phyloP scores from a whole-genome alignment of 495 filamentous ascomycete genomes.

The Lophium mytilinum region DNA sequence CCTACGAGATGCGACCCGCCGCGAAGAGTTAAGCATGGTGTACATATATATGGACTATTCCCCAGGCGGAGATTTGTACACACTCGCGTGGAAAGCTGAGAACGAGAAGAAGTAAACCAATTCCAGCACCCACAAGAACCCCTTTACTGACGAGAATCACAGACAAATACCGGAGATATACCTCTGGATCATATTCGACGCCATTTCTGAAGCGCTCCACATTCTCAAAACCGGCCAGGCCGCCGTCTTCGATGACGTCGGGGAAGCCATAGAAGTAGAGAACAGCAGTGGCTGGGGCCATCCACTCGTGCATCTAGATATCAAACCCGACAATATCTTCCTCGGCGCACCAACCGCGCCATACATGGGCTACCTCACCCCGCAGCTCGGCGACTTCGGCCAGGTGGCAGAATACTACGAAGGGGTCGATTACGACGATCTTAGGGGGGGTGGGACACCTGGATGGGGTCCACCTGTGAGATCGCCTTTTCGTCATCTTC shows the following conservation, averaged over 20 bases:
- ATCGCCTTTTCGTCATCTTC: too few species aligned
- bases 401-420: not conserved
- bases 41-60: not conserved
- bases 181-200: not conserved
- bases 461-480: not conserved
- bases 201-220: not conserved
- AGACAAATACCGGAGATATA: not conserved
- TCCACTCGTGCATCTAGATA: not conserved
- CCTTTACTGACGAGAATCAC: not conserved
- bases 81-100: too few species aligned
- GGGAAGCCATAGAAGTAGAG: not conserved
- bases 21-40: not conserved
- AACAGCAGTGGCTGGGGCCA: not conserved
- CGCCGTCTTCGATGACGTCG: not conserved
- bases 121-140: not conserved
- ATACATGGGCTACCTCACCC: not conserved
- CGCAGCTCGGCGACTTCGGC: not conserved
- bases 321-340: conserved; percentile 1
- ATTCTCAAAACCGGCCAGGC: not conserved
- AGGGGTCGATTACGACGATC: not conserved
- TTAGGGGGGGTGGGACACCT: not conserved
- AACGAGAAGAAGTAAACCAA: too few species aligned
- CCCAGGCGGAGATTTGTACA: not conserved
- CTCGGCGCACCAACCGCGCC: not conserved
- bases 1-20: not conserved